Evolutionary conservation across 352 stramenopile species (phyloP).

Genomic region (Pythium apleroticum): DNA sequence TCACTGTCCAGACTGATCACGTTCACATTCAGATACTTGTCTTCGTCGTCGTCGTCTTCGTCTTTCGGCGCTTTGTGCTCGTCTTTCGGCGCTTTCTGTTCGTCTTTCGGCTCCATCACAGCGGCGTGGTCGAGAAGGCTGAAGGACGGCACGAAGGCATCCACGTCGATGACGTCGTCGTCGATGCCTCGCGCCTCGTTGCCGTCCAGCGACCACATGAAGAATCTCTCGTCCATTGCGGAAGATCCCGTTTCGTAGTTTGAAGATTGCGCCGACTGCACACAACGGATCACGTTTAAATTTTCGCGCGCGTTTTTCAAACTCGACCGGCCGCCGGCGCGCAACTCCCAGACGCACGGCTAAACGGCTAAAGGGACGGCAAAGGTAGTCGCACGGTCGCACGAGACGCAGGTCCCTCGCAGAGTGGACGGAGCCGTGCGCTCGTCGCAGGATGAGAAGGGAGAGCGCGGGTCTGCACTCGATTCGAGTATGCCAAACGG

Average conservation of each 20-base stretch:
- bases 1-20: slow-evolving; percentile 16
- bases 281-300: background rate
- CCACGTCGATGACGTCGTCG: slow-evolving; percentile 1
- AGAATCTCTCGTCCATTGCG: background rate
- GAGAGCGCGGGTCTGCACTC: background rate
- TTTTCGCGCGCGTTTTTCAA: slow-evolving; percentile 7
- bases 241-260: background rate
- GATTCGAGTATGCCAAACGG: background rate
- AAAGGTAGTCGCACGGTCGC: background rate
- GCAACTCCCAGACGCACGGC: background rate
- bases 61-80: slow-evolving; percentile 7
- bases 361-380: background rate
- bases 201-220: slow-evolving; percentile 10
- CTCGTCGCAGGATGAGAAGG: background rate
- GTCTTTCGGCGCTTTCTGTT: background rate
- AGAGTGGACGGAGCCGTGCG: too few species aligned
- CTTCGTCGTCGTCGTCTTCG: slow-evolving; percentile 8
- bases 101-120: background rate
- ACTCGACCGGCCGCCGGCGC: background rate
- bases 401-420: too few species aligned
- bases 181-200: slow-evolving; percentile 3
- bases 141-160: background rate
- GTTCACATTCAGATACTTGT: background rate
- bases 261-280: background rate
- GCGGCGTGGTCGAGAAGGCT: background rate